Conservation (phyloP, 140 eudicot species). For the Stevia rebaudiana region DNA sequence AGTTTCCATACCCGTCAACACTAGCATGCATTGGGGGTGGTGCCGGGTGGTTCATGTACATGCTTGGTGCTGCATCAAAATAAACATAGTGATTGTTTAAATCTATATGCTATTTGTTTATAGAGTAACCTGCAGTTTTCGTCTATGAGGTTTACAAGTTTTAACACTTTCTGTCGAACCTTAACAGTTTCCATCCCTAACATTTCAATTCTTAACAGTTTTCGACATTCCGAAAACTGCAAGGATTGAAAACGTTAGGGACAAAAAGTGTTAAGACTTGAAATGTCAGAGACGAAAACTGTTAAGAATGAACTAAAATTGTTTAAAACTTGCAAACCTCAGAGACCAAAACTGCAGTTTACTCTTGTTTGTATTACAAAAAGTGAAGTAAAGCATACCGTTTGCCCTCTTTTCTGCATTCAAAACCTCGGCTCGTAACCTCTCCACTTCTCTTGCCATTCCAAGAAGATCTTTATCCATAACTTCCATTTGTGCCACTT, state of each 20-base stretch:
- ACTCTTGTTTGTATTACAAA: neutral
- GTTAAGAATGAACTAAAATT: no score
- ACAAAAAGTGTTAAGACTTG: no score
- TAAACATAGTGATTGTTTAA: neutral
- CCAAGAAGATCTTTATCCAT: constrained; percentile 62
- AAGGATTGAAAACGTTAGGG: no score
- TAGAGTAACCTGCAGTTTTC: no score
- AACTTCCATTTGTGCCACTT: constrained; percentile 58
- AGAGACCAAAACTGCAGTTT: no score
- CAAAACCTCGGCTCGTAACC: constrained; percentile 46
- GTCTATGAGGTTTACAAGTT: no score
- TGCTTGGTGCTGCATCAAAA: constrained; percentile 42
- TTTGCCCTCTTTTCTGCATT: constrained; percentile 57
- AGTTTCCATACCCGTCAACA: constrained; percentile 39
- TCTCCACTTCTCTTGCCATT: constrained; percentile 64
- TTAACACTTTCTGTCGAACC: no score
- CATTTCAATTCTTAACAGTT: no score
- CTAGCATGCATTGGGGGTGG: constrained; percentile 36
- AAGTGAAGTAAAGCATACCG: constrained; percentile 34
- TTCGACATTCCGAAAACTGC: no score
- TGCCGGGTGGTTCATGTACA: constrained; percentile 46
- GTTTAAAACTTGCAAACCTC: no score
- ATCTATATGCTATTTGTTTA: neutral
- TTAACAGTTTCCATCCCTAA: no score
- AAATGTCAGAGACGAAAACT: no score